Percentiles rank a stretch among this genome's conserved stretches.
These are phyloP conservation scores for Gynochthodes officinalis DNA, from an alignment of 257 asterid species.

Conservation along the genomic window DNA sequence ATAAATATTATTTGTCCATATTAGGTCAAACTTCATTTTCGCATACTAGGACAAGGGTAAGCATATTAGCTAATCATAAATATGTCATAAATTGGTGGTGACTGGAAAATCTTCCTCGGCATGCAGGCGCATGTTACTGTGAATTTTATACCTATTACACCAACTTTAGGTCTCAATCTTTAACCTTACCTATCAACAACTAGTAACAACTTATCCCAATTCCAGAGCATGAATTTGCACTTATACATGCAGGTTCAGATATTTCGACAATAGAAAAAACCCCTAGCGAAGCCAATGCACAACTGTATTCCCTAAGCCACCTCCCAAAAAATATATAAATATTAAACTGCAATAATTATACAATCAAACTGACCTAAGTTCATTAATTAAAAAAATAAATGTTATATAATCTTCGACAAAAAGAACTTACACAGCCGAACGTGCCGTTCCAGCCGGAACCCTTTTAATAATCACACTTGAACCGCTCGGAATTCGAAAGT, in stretches of 20 bases:
- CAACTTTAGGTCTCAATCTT: background rate
- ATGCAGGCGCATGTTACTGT: background rate
- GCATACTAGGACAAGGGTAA: background rate
- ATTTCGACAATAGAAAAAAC: background rate
- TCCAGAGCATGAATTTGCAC: background rate
- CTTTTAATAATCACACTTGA: conserved; percentile 75
- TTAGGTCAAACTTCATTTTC: no score
- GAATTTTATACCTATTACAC: background rate
- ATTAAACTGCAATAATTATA: no score
- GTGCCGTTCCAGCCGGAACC: conserved; percentile 57
- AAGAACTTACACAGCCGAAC: conserved; percentile 44
- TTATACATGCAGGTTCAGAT: background rate
- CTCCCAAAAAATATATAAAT: background rate
- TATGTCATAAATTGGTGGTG: background rate
- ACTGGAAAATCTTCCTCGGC: background rate
- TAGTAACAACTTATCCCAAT: background rate
- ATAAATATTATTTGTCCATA: no score
- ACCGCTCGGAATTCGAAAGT: conserved; percentile 60
- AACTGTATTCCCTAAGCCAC: background rate
- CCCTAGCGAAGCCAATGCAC: background rate
- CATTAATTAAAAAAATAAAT: background rate
- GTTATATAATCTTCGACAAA: background rate
- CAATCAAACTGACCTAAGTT: background rate
- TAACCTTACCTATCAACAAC: background rate
- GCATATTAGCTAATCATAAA: background rate